These are phyloP conservation scores for Claviceps pusilla DNA, from an alignment of 2,329 filamentous ascomycete species.

Conservation along the genomic window DNA sequence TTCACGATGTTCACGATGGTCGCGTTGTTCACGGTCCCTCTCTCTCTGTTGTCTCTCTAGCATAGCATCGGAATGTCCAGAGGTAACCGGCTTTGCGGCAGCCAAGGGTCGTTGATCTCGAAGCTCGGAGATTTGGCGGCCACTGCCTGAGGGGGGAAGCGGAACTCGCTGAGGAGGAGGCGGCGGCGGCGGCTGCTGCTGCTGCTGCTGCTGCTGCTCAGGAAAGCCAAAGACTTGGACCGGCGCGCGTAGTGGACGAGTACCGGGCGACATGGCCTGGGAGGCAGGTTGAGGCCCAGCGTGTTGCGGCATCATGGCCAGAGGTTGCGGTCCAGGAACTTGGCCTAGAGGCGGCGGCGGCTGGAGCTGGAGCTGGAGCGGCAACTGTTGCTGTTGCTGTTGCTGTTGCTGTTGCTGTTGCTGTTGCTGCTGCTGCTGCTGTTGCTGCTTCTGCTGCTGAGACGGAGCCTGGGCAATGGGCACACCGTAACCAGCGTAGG, in stretches of 20 bases:
- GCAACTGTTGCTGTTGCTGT: conserved; percentile 8
- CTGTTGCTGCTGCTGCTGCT: conserved; percentile 4
- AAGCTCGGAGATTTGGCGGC: conserved; percentile 4
- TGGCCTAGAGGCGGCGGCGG: conserved; percentile 3
- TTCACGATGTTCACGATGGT: conserved; percentile 3
- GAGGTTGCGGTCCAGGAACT: conserved; percentile 11
- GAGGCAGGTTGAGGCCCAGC: conserved; percentile 22
- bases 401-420: conserved; percentile 15
- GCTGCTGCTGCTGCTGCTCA: conserved; percentile 16
- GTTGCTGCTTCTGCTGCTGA: conserved; percentile 16
- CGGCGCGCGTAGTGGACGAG: conserved; percentile 29
- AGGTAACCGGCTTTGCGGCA: conserved; percentile 2
- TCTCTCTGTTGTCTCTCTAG: conserved; percentile 10
- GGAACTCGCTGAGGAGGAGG: conserved; percentile 1
- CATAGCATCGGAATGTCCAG: conserved; percentile 3
- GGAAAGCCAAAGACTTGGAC: conserved; percentile 27
- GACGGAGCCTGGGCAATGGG: conserved; percentile 29
- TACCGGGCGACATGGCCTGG: conserved; percentile 32
- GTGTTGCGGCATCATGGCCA: conserved; percentile 21
- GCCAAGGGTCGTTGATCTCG: conserved; percentile 6
- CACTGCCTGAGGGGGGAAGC: conserved; percentile 1
- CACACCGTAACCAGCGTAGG: conserved; percentile 28
- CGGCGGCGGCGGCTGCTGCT: conserved; percentile 8
- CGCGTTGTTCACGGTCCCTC: conserved; percentile 9
- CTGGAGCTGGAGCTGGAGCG: conserved; percentile 6